phyloP scores from a whole-genome alignment of 2,329 filamentous ascomycete genomes.

The Celoporthe dispersa region DNA sequence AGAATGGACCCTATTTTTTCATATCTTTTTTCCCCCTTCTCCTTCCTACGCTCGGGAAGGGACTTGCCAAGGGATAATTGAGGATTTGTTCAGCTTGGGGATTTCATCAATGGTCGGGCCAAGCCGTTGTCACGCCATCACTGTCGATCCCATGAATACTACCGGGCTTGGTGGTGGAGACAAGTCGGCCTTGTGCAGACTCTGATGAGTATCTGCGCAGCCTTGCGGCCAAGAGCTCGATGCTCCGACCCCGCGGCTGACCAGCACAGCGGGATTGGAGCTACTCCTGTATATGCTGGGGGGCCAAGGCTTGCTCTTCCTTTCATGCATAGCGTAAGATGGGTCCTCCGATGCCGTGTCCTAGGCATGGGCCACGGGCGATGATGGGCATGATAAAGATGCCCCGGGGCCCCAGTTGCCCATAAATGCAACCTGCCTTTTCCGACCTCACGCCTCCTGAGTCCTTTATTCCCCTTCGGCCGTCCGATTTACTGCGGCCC shows the following conservation, averaged over 20 bases:
- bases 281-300: background rate
- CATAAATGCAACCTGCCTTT: constrained; percentile 23
- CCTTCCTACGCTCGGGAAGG: background rate
- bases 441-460: constrained; percentile 9
- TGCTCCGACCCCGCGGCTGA: constrained; percentile 2
- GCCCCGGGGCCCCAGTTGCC: constrained; percentile 10
- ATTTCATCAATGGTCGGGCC: background rate
- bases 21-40: too few relatives aligned
- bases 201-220: background rate
- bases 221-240: constrained; percentile 3
- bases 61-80: background rate
- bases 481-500: background rate
- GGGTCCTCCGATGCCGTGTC: constrained; percentile 8
- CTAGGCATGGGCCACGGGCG: background rate
- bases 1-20: background rate
- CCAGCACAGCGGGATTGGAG: background rate
- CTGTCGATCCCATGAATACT: background rate
- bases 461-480: background rate
- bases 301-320: background rate
- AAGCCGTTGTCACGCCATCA: constrained; percentile 1
- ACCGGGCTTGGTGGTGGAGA: background rate
- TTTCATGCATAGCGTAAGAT: background rate
- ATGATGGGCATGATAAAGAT: constrained; percentile 19
- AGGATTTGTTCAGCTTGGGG: background rate
- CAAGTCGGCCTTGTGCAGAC: background rate